Evolutionary conservation across 164 flowering plant species (phyloP).

Genomic region (Vitis cinerea): DNA sequence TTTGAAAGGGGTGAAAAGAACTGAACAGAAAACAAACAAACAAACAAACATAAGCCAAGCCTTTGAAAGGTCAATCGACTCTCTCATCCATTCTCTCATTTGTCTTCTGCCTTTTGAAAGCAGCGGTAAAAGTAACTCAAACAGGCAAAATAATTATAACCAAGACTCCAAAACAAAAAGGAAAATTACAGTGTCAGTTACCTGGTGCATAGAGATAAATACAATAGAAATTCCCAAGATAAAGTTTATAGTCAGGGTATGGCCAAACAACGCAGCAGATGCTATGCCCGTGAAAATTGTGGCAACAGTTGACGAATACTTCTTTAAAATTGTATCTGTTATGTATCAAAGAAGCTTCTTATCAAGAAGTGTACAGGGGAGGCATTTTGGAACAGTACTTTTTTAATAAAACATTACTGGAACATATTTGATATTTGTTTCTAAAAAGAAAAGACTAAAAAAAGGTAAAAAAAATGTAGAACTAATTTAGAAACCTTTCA

Average conservation of each 20-base stretch:
- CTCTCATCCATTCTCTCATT: too few species aligned
- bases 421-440: too few species aligned
- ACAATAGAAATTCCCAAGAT: conserved; percentile 93
- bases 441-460: too few species aligned
- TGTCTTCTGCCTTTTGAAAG: too few species aligned
- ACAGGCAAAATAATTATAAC: background rate
- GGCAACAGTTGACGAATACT: conserved; percentile 98
- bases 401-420: too few species aligned
- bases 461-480: too few species aligned
- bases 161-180: background rate
- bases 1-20: conserved; percentile 92
- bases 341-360: conserved; percentile 9
- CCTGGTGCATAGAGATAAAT: conserved; percentile 99
- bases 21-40: conserved; percentile 33
- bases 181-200: conserved; percentile 14
- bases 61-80: too few species aligned
- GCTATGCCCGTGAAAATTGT: conserved; percentile 99
- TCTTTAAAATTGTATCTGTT: conserved; percentile 96
- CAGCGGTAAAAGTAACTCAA: background rate
- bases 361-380: background rate
- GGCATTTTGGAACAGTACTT: too few species aligned
- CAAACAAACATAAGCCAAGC: background rate
- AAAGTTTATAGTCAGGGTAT: conserved; percentile 85
- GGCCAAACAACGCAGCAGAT: conserved; percentile 94
- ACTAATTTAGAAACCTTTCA: too few species aligned